Evolutionary conservation across 257 asterid species (phyloP).

Genomic region (Nyctanthes arbortristis): DNA sequence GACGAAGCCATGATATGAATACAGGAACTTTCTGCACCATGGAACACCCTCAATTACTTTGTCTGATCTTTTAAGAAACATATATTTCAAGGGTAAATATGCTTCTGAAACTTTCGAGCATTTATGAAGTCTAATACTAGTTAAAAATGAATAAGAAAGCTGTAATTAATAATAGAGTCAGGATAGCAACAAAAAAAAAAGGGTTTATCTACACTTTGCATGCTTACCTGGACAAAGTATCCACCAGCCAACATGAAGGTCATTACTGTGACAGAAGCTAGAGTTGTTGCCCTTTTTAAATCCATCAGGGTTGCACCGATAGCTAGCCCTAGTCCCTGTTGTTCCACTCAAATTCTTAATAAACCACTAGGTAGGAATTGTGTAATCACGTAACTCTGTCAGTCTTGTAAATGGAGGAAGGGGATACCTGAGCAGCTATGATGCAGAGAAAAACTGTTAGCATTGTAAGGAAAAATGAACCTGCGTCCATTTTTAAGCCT

Average conservation of each 20-base stretch:
- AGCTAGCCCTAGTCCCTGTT: slow-evolving; percentile 85
- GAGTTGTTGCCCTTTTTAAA: slow-evolving; percentile 82
- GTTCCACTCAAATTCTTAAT: slow-evolving; percentile 2
- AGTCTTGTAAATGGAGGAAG: slow-evolving; percentile 16
- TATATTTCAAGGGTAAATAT: background rate
- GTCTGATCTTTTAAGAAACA: background rate
- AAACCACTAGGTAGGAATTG: slow-evolving; percentile 4
- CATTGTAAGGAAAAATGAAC: slow-evolving; percentile 76
- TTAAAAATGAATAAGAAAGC: background rate
- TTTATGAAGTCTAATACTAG: background rate
- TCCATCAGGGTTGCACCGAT: slow-evolving; percentile 93
- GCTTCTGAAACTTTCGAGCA: background rate
- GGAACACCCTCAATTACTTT: background rate
- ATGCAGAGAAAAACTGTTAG: slow-evolving; percentile 80
- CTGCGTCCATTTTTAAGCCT: slow-evolving; percentile 57
- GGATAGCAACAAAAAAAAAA: background rate
- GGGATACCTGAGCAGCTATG: slow-evolving; percentile 83
- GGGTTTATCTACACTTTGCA: background rate
- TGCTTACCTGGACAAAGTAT: slow-evolving; percentile 70
- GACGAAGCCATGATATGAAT: slow-evolving; percentile 95
- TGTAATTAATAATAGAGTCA: background rate
- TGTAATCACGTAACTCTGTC: background rate
- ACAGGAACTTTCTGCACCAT: slow-evolving; percentile 79
- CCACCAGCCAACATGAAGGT: slow-evolving; percentile 98
- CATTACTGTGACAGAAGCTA: slow-evolving; percentile 93